These are phyloP conservation scores for Sphaerulina musiva DNA, from an alignment of 2,329 filamentous ascomycete species.

Conservation along the genomic window DNA sequence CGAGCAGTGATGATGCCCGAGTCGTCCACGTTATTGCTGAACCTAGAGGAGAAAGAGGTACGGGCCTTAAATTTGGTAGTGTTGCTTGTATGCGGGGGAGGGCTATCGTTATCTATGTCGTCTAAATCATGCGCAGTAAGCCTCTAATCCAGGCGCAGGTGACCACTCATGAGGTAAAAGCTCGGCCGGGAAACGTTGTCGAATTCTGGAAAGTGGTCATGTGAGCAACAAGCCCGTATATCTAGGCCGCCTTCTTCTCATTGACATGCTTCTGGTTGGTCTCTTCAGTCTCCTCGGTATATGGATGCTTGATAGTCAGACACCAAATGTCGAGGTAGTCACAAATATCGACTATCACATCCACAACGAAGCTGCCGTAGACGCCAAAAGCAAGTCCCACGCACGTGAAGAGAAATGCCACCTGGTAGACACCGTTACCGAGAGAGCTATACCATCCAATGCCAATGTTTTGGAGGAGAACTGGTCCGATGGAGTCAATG, in stretches of 20 bases:
- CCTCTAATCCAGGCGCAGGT: neutral
- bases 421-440: conserved; percentile 68
- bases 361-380: conserved; percentile 96
- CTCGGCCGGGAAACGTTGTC: conserved; percentile 6
- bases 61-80: neutral
- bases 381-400: conserved; percentile 78
- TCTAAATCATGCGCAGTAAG: conserved; percentile 2
- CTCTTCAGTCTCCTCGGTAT: conserved; percentile 26
- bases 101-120: conserved; percentile 2
- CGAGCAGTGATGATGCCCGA: neutral
- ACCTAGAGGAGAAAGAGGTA: neutral
- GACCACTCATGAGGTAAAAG: neutral
- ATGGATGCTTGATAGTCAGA: conserved; percentile 85
- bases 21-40: neutral
- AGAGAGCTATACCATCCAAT: conserved; percentile 70
- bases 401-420: conserved; percentile 84
- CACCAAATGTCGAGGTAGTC: conserved; percentile 99
- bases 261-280: conserved; percentile 19
- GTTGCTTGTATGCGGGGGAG: neutral
- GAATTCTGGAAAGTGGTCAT: conserved; percentile 6
- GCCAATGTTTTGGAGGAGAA: conserved; percentile 44
- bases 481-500: conserved; percentile 71
- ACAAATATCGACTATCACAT: conserved; percentile 95
- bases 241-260: conserved; percentile 18
- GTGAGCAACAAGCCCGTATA: conserved; percentile 2